phyloP scores from a whole-genome alignment of 305 asterid genomes.

The Fraxinus sp. region DNA sequence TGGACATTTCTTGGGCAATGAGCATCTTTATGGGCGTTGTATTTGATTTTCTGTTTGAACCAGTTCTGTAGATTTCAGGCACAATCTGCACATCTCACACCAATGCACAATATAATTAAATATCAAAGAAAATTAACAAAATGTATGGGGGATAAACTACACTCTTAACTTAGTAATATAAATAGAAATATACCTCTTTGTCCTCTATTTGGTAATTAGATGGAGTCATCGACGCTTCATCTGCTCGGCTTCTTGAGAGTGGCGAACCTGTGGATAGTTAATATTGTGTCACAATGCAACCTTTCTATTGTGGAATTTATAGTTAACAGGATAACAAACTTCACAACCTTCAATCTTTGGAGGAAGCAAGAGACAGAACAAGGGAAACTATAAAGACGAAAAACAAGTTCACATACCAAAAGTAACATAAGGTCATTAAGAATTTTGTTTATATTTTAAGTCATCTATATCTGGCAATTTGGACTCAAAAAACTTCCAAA shows the following conservation, averaged over 20 bases:
- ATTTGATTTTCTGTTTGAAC: slow-evolving; percentile 50
- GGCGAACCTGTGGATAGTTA: slow-evolving; percentile 54
- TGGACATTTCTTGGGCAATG: slow-evolving; percentile 92
- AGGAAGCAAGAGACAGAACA: not conserved
- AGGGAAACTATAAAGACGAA: slow-evolving; percentile 4
- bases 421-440: slow-evolving; percentile 6
- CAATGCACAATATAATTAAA: slow-evolving; percentile 26
- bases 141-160: not conserved
- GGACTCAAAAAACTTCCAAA: not conserved
- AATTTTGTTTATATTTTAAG: not conserved
- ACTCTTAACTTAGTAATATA: slow-evolving; percentile 14
- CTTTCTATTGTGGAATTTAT: slow-evolving; percentile 6
- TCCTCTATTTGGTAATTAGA: slow-evolving; percentile 55
- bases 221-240: slow-evolving; percentile 56
- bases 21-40: slow-evolving; percentile 88
- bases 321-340: not conserved
- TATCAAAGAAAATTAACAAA: not conserved
- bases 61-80: slow-evolving; percentile 46
- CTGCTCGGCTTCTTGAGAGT: slow-evolving; percentile 68
- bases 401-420: slow-evolving; percentile 13
- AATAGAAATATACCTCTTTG: slow-evolving; percentile 48
- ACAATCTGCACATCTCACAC: slow-evolving; percentile 53
- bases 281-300: slow-evolving; percentile 20
- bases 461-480: slow-evolving; percentile 6
- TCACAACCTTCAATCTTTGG: not conserved